A percentile compares a stretch with the other conserved stretches of the same genome.
Conservation (phyloP, 2,329 filamentous ascomycete genomes). For the Colletotrichum sp. region DNA sequence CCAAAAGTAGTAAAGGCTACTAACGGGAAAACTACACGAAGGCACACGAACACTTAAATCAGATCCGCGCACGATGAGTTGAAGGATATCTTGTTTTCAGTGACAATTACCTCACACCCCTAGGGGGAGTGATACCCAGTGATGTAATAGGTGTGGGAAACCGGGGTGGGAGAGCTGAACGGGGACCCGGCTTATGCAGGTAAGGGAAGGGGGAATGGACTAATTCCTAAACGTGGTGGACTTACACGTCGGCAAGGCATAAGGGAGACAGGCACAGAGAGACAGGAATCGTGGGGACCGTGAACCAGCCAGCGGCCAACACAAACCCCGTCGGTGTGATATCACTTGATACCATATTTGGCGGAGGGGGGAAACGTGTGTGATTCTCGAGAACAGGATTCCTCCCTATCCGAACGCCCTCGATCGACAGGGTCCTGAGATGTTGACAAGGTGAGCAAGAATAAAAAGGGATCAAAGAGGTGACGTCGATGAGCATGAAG, state of each 20-base stretch:
- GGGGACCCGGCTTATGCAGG: neutral
- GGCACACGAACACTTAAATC: slow-evolving; percentile 1
- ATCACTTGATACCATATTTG: slow-evolving; percentile 6
- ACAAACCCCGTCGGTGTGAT: slow-evolving; percentile 13
- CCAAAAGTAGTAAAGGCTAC: neutral
- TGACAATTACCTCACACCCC: slow-evolving; percentile 15
- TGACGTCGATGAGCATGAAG: neutral
- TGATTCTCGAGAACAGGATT: neutral
- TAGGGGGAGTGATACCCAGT: slow-evolving; percentile 6
- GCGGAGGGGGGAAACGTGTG: neutral
- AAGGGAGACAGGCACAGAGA: neutral
- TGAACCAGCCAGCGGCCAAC: neutral
- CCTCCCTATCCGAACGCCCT: neutral
- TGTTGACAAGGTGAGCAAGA: neutral
- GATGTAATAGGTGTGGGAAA: slow-evolving; percentile 14
- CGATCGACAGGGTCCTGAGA: neutral
- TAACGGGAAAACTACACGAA: neutral
- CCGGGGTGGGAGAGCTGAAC: neutral
- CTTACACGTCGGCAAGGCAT: neutral
- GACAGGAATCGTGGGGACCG: neutral
- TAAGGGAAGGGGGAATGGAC: neutral
- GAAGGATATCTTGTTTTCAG: neutral
- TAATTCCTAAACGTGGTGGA: neutral
- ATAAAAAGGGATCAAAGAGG: neutral
- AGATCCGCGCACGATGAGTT: neutral